phyloP scores from a whole-genome alignment of 2,329 filamentous ascomycete genomes.

The Aureobasidium sp. region DNA sequence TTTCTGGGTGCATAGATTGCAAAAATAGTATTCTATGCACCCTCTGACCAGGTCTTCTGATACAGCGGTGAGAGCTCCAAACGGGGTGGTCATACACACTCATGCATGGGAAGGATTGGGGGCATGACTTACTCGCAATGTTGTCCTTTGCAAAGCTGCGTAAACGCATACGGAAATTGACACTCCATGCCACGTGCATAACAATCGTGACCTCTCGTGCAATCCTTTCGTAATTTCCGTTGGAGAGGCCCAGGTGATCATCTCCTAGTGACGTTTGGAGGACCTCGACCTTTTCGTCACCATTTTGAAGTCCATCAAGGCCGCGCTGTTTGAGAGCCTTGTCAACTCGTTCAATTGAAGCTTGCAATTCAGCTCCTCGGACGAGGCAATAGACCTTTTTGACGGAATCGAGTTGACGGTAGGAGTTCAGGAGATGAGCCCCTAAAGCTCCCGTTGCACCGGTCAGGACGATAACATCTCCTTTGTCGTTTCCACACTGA shows the following conservation, averaged over 20 bases:
- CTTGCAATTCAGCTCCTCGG: constrained; percentile 38
- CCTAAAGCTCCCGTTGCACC: constrained; percentile 47
- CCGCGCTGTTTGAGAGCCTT: constrained; percentile 37
- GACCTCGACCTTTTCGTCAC: constrained; percentile 42
- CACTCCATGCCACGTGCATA: constrained; percentile 58
- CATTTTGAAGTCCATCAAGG: constrained; percentile 24
- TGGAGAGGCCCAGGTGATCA: constrained; percentile 41
- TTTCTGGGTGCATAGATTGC: constrained; percentile 8
- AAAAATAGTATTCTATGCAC: constrained; percentile 1
- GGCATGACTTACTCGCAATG: constrained; percentile 35
- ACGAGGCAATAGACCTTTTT: constrained; percentile 51
- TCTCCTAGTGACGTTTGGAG: constrained; percentile 44
- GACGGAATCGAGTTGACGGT: constrained; percentile 35
- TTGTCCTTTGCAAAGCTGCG: constrained; percentile 49
- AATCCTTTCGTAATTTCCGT: constrained; percentile 36
- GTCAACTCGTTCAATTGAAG: constrained; percentile 39
- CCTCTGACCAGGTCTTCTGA: constrained; percentile 11
- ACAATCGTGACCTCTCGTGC: constrained; percentile 42
- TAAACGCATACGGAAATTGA: constrained; percentile 55
- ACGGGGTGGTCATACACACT: constrained; percentile 2
- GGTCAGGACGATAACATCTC: constrained; percentile 35
- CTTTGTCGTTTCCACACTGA: constrained; percentile 17
- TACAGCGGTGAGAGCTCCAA: neutral
- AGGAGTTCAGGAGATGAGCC: constrained; percentile 42
- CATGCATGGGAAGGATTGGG: constrained; percentile 1